Base-by-base conservation (phyloP, 2,329 filamentous ascomycete genomes). In the Aureobasidium sp. region DNA sequence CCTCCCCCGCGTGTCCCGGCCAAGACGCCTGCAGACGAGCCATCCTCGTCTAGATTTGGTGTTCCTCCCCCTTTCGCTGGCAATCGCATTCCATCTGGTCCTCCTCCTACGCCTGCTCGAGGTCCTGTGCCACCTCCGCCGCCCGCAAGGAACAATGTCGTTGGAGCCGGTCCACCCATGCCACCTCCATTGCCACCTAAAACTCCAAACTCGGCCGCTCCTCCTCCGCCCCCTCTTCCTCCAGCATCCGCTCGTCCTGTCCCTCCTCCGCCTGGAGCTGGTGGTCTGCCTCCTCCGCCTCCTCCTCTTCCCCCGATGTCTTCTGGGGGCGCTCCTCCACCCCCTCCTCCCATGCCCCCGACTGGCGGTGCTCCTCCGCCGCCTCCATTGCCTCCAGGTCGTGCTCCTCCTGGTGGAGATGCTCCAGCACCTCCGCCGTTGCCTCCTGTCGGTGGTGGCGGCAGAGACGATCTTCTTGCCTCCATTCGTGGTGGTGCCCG, bases 11-110 rank as follows among this genome's bases (percentile, higher is more conserved):
- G 79, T 59, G 15, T 32, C 8, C 78, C 80, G 20, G 75, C 79
- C 1, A 82, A 82, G 69, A 77, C 76, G 48, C 78, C 79, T 1
- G 77, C 90, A 57, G 87, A 90, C 44, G 88, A 92, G 29, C 78
- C 84, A 61, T 74, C 79, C 24, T 76, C 75, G 39, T 80, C 83
- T 59, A 87, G 80, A 67, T 92, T 90, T 70, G 84, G 83, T 37
- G 90, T 96, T 6, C 91, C 92, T 61, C 92, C 92, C 7, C 85
- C 90, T 2, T 95, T 95, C 70, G 71, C 82, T 53, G 87, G 88
- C 50, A 84, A 87, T 65, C 78, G 84, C 34, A 68, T 75, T 36
- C 78, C 82, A 3, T 81, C 81, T 47, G 79, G 80, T n/a, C 90
- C 90, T 65, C 77, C 77, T 27, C 77, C 78, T 6, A 78, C 79